A percentile compares a stretch with the other conserved stretches of the same genome.
phyloP scores from a whole-genome alignment of 306 rosid species.

The Herpetospermum pedunculosum region DNA sequence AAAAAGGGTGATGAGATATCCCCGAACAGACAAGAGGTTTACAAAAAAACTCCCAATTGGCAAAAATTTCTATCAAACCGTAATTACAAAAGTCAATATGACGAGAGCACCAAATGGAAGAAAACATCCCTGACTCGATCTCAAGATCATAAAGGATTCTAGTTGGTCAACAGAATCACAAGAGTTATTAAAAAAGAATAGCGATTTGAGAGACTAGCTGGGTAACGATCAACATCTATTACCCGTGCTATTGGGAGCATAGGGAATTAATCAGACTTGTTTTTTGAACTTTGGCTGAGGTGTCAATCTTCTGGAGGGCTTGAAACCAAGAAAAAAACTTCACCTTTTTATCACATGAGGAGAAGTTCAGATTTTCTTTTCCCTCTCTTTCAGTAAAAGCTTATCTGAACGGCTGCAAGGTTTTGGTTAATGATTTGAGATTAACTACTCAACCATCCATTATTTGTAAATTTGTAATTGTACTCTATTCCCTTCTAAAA shows the following conservation, averaged over 20 bases:
- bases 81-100: too few relatives aligned
- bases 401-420: background rate
- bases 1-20: background rate
- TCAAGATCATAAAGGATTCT: background rate
- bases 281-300: background rate
- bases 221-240: background rate
- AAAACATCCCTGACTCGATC: background rate
- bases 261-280: background rate
- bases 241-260: background rate
- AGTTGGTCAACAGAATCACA: background rate
- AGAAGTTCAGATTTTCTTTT: background rate
- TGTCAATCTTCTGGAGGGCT: background rate
- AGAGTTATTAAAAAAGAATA: too few relatives aligned
- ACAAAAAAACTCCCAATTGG: too few relatives aligned
- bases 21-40: background rate
- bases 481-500: background rate
- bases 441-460: background rate
- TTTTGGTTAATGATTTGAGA: background rate
- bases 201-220: background rate
- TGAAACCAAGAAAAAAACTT: background rate
- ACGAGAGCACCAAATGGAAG: too few relatives aligned
- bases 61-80: too few relatives aligned
- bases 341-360: background rate
- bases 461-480: background rate
- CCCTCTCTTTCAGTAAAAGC: background rate